Evolutionary conservation across 768 basidiomycete genomes (phyloP).

Genomic region (Auricularia auricula-judae): DNA sequence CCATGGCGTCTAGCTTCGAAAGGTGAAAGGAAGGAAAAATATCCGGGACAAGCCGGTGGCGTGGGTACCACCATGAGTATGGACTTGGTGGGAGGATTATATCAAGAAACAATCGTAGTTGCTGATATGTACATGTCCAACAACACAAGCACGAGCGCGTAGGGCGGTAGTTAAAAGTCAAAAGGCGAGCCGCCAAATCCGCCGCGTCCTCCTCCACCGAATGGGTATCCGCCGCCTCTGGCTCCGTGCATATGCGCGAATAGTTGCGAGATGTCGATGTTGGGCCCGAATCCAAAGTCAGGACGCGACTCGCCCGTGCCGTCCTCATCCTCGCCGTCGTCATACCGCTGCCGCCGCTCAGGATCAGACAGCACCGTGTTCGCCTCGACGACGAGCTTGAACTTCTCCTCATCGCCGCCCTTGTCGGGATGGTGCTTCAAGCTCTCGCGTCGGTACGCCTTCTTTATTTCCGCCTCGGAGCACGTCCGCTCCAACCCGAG

Average conservation of each 20-base stretch:
- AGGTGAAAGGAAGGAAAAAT: no score
- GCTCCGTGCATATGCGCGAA: conserved; percentile 7
- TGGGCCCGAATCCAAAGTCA: conserved; percentile 4
- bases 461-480: conserved; percentile 69
- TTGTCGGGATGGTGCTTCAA: conserved; percentile 24
- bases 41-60: no score
- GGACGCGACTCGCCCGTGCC: conserved; percentile 21
- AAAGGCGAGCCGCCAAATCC: neutral
- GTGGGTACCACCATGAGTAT: no score
- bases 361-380: conserved; percentile 75
- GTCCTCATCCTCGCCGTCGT: conserved; percentile 75
- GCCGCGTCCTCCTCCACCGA: neutral
- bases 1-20: no score
- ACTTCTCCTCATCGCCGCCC: conserved; percentile 91
- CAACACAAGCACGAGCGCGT: no score
- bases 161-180: no score
- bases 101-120: no score
- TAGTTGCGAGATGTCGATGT: conserved; percentile 8
- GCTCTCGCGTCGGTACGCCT: conserved; percentile 81
- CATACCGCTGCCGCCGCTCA: conserved; percentile 59
- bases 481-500: conserved; percentile 24
- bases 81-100: no score
- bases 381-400: conserved; percentile 82
- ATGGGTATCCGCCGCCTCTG: neutral
- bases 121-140: no score